phyloP scores from a whole-genome alignment of 2,329 filamentous ascomycete species.

The Ramichloridium luteum region DNA sequence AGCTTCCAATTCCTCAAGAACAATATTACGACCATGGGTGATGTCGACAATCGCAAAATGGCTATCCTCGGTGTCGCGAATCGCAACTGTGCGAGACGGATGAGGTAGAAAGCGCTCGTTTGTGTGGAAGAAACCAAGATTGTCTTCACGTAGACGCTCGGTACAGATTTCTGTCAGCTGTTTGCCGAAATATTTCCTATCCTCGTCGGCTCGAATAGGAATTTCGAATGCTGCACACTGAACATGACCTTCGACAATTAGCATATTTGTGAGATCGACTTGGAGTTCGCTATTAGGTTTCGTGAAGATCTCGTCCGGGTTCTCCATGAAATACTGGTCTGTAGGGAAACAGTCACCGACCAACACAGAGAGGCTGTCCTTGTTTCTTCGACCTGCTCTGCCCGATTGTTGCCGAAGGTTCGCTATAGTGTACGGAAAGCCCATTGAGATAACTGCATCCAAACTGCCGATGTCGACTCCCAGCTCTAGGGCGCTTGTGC shows the following conservation, averaged over 20 bases:
- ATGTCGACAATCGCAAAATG: slow-evolving; percentile 89
- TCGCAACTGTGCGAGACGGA: slow-evolving; percentile 71
- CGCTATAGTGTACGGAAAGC: slow-evolving; percentile 90
- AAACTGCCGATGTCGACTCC: slow-evolving; percentile 91
- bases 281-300: slow-evolving; percentile 81
- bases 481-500: slow-evolving; percentile 83
- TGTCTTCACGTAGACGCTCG: slow-evolving; percentile 62
- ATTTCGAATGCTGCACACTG: slow-evolving; percentile 94
- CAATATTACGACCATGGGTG: slow-evolving; percentile 66
- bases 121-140: slow-evolving; percentile 76
- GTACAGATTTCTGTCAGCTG: slow-evolving; percentile 58
- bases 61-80: slow-evolving; percentile 80
- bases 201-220: slow-evolving; percentile 69
- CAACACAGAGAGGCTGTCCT: slow-evolving; percentile 80
- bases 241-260: slow-evolving; percentile 84
- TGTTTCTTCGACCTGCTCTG: slow-evolving; percentile 80
- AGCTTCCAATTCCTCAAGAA: slow-evolving; percentile 91
- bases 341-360: slow-evolving; percentile 82
- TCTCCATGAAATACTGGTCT: slow-evolving; percentile 95
- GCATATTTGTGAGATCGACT: slow-evolving; percentile 82
- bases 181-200: slow-evolving; percentile 65
- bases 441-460: slow-evolving; percentile 86
- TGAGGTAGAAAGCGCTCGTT: slow-evolving; percentile 77
- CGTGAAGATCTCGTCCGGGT: slow-evolving; percentile 85
- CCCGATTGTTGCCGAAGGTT: slow-evolving; percentile 93